phyloP scores from a whole-genome alignment of 2,329 filamentous ascomycete species.

The Aplosporella prunicola region DNA sequence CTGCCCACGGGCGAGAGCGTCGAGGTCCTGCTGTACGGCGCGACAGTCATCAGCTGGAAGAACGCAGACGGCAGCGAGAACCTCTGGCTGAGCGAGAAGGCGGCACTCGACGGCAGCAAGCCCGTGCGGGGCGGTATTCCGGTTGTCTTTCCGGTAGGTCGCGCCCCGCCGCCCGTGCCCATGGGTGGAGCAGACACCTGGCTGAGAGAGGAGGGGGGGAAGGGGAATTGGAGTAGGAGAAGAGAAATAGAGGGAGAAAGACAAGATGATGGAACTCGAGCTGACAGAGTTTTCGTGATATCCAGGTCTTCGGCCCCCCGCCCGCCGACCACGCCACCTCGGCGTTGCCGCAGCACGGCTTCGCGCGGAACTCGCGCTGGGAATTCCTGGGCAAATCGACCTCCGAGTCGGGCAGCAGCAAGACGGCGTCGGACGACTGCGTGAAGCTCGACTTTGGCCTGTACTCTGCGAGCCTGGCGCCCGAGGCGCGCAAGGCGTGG shows the following conservation, averaged over 20 bases:
- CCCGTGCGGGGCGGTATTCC: conserved; percentile 87
- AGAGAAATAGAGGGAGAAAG: no score
- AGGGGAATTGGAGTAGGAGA: no score
- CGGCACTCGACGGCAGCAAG: conserved; percentile 77
- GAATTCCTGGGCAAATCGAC: conserved; percentile 86
- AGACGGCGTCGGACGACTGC: conserved; percentile 45
- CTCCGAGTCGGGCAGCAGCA: conserved; percentile 44
- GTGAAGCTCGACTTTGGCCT: conserved; percentile 96
- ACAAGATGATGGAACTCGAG: no score
- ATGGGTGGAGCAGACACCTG: not conserved
- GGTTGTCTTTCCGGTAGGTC: conserved; percentile 77
- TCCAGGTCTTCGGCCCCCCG: conserved; percentile 77
- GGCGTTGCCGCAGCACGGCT: conserved; percentile 82
- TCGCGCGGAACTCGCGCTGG: conserved; percentile 83
- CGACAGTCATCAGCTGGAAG: conserved; percentile 92
- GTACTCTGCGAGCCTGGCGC: conserved; percentile 59
- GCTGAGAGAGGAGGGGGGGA: no score
- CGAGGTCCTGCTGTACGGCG: conserved; percentile 79
- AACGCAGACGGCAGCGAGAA: conserved; percentile 62
- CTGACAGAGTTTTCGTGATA: no score
- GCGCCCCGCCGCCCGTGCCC: not conserved
- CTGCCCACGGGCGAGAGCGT: conserved; percentile 82
- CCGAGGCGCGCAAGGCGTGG: conserved; percentile 64
- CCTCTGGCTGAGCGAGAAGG: conserved; percentile 73
- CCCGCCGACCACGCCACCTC: conserved; percentile 68